Percentiles rank a stretch among this genome's conserved stretches.
Conservation (phyloP, 176 grass and related monocot species). For the Avena sativa region DNA sequence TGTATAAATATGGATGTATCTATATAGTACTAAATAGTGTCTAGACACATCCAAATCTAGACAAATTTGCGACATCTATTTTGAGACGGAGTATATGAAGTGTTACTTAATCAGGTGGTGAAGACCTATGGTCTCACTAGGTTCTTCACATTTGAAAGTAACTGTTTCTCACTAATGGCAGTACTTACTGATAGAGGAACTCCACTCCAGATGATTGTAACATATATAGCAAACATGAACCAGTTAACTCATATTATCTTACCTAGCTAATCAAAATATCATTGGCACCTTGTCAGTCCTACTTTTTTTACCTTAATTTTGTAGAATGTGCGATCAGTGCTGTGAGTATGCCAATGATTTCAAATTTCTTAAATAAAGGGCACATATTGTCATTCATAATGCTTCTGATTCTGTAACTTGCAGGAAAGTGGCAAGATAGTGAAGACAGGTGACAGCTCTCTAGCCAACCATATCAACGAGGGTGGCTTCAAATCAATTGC, state of each 20-base stretch:
- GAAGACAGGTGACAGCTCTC: slow-evolving; percentile 83
- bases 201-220: neutral
- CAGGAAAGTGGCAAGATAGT: slow-evolving; percentile 91
- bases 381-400: slow-evolving; percentile 24
- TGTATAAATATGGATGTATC: too few relatives aligned
- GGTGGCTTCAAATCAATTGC: slow-evolving; percentile 74
- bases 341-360: slow-evolving; percentile 25
- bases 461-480: slow-evolving; percentile 69
- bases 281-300: neutral
- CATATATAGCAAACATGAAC: slow-evolving; percentile 1
- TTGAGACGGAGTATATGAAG: neutral
- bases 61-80: too few relatives aligned
- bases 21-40: too few relatives aligned
- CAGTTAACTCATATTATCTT: neutral
- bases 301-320: slow-evolving; percentile 8
- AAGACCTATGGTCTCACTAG: slow-evolving; percentile 30
- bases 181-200: neutral
- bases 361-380: neutral
- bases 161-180: slow-evolving; percentile 3
- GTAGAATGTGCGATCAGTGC: slow-evolving; percentile 19
- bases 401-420: slow-evolving; percentile 20
- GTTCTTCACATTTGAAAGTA: neutral
- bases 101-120: neutral
- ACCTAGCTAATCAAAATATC: neutral
- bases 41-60: too few relatives aligned